Evolutionary conservation across 2,329 filamentous ascomycete genomes (phyloP).

Genomic region (Huntiella abstrusa): DNA sequence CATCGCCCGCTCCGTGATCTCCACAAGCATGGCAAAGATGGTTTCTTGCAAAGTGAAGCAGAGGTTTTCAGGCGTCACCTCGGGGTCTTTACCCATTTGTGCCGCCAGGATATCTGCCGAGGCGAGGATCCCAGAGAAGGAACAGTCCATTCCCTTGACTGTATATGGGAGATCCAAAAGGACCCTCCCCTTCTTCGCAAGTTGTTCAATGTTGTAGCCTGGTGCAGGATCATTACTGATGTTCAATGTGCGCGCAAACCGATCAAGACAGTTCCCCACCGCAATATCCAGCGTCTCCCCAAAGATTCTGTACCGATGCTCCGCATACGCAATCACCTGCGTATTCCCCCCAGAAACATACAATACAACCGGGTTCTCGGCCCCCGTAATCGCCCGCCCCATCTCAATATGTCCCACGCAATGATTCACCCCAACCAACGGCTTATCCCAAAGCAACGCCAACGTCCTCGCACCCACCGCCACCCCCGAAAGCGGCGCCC

Average conservation of each 20-base stretch:
- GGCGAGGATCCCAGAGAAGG: conserved; percentile 81
- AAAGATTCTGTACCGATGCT: conserved; percentile 90
- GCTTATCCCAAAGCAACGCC: conserved; percentile 65
- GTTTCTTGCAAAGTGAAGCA: conserved; percentile 95
- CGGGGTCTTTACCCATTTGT: conserved; percentile 35
- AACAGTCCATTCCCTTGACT: conserved; percentile 98
- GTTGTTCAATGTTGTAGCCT: conserved; percentile 93
- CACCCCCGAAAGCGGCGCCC: conserved; percentile 71
- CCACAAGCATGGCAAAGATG: conserved; percentile 88
- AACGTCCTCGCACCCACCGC: conserved; percentile 72
- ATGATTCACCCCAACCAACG: conserved; percentile 91
- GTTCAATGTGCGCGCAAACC: conserved; percentile 75
- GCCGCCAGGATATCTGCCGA: conserved; percentile 63
- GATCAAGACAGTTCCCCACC: conserved; percentile 90
- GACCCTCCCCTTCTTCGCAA: conserved; percentile 54
- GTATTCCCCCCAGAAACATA: conserved; percentile 96
- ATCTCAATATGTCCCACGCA: conserved; percentile 98
- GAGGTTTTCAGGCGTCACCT: conserved; percentile 62
- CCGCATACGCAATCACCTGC: conserved; percentile 91
- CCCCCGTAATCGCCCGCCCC: conserved; percentile 82
- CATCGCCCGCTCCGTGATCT: conserved; percentile 97
- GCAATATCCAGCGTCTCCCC: conserved; percentile 95
- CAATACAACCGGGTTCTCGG: conserved; percentile 77
- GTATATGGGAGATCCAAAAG: conserved; percentile 83
- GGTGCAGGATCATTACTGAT: conserved; percentile 94